These are phyloP conservation scores for Penicillium paneum DNA, from an alignment of 2,329 filamentous ascomycete genomes.

Conservation along the genomic window DNA sequence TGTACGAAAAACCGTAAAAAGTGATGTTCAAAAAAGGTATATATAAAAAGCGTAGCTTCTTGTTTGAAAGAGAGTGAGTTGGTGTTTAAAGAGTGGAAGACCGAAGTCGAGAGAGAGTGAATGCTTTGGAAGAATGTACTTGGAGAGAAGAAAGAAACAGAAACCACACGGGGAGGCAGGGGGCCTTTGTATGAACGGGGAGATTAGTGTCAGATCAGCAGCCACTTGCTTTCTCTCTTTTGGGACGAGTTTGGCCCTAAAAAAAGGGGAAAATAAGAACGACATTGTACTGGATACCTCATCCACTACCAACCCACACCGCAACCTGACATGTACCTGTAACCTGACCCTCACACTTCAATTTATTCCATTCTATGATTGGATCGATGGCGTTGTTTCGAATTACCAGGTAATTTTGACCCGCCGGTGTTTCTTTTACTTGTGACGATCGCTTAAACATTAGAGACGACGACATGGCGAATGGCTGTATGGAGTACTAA, in stretches of 20 bases:
- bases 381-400: conserved; percentile 4
- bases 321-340: conserved; percentile 8
- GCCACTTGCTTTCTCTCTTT: not conserved
- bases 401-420: conserved; percentile 7
- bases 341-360: conserved; percentile 12
- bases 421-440: conserved; percentile 3
- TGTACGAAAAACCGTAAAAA: conserved; percentile 28
- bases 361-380: conserved; percentile 13
- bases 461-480: not conserved
- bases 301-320: conserved; percentile 1
- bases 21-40: conserved; percentile 27
- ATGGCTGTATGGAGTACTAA: too few relatives aligned
- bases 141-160: conserved; percentile 26
- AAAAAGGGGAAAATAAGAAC: conserved; percentile 9
- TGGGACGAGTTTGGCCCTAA: conserved; percentile 7
- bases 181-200: conserved; percentile 40
- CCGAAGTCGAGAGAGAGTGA: conserved; percentile 42
- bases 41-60: conserved; percentile 29
- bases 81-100: conserved; percentile 42
- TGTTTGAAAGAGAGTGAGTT: conserved; percentile 13
- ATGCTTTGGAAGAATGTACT: conserved; percentile 35
- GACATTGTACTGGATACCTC: conserved; percentile 9
- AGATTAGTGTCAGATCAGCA: conserved; percentile 39
- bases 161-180: conserved; percentile 23
- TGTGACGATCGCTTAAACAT: conserved; percentile 1